These are phyloP conservation scores for Tilletia walkeri DNA, from an alignment of 1,284 basidiomycete genomes.

Conservation along the genomic window DNA sequence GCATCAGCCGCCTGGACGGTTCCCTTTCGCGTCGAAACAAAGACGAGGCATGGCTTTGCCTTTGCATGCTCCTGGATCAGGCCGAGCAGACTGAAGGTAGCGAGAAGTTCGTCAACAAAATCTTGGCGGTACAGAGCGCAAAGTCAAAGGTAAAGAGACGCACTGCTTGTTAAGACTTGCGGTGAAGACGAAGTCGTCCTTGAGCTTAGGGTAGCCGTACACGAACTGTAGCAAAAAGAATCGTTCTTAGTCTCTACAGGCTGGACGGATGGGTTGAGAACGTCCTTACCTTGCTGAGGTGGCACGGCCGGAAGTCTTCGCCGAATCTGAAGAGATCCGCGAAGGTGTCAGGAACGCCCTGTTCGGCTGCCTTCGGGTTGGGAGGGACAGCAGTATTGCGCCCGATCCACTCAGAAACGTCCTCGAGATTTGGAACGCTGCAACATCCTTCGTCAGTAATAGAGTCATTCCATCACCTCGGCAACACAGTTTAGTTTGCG, in stretches of 20 bases:
- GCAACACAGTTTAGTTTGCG: not conserved
- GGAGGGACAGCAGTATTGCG: constrained; percentile 23
- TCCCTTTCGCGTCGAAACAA: constrained; percentile 60
- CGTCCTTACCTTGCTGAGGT: constrained; percentile 29
- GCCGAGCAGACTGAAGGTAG: constrained; percentile 63
- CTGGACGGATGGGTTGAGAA: not conserved
- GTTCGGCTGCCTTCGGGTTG: not conserved
- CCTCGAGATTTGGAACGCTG: constrained; percentile 78
- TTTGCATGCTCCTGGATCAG: constrained; percentile 35
- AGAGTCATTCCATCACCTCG: not conserved
- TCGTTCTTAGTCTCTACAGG: not conserved
- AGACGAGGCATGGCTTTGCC: constrained; percentile 38
- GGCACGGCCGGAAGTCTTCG: constrained; percentile 44
- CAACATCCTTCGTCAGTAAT: not conserved
- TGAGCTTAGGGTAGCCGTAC: constrained; percentile 59
- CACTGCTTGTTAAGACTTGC: constrained; percentile 69
- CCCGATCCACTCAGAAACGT: constrained; percentile 88
- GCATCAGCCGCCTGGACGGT: constrained; percentile 66
- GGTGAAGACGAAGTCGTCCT: constrained; percentile 77
- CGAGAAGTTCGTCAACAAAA: not conserved
- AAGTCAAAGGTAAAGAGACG: constrained; percentile 64
- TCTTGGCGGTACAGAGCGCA: not conserved
- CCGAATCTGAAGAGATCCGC: constrained; percentile 39
- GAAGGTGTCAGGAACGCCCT: not conserved
- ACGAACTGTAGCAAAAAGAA: constrained; percentile 25